Base-by-base conservation (phyloP, 441 rosid genomes). In the Eutrema salsugineum region DNA sequence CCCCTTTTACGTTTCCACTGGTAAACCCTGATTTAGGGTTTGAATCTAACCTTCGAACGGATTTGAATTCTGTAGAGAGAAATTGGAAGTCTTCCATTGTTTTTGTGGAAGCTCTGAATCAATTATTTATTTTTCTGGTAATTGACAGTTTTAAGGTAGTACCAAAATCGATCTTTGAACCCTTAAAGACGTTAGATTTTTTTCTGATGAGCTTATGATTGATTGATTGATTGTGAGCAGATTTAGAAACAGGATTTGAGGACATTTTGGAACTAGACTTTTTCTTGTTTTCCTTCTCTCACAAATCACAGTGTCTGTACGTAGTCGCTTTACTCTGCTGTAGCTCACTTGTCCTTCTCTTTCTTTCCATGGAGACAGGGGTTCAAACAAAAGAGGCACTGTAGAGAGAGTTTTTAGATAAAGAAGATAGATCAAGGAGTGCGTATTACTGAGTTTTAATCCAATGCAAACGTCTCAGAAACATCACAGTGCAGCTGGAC, bases 401-500 rank as follows among this genome's bases (percentile, higher is more conserved):
- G 22, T 46, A 35, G 35, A 20, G 35, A 44, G 28, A 33, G 12
- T 20, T 60, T 60, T 30, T 43, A 19, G 58, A 8, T 68, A 49
- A 33, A 44, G 49, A 53, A 48, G 53, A 66, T 66, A 9, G 12
- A 30, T 40, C 47, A 42, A 38, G 6, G 16, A 4, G 30, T 56
- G 65, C 2, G 38, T 66, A 10, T 66, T 46, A 1, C 11, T 66
- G 39, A 5, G 38, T 15, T 8, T 5, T 24, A 47, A 20, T 49
- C 35, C 63, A 35, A 78, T 78, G 81, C 78, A 68, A 63, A 78
- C 78, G n/a, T 73, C 81, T 73, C 78, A 78, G 78, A 68, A 78
- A 57, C 81, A 73, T 33, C 81, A 68, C 55, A 63, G 63, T 63
- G 66, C 78, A n/a, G 56, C 78, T 48, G 78, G 75, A 55, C 19